phyloP scores from a whole-genome alignment of 805 yeast species.

The Candida berthetii region DNA sequence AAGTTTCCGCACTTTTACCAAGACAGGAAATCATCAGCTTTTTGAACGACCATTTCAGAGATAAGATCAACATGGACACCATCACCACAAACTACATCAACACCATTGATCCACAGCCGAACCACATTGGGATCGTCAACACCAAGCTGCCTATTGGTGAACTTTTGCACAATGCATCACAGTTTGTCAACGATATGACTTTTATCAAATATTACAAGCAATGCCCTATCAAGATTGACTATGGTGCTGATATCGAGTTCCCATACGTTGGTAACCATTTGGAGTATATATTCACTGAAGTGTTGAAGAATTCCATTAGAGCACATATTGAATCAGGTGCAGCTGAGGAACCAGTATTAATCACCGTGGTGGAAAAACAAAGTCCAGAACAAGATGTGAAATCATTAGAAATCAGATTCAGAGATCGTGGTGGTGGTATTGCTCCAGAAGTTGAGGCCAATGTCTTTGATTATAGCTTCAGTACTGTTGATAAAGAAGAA shows the following conservation, averaged over 20 bases:
- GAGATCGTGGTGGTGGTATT: constrained; percentile 91
- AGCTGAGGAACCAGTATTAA: constrained; percentile 33
- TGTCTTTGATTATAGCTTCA: constrained; percentile 81
- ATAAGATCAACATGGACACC: constrained; percentile 81
- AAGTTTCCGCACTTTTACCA: constrained; percentile 43
- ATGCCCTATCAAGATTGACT: constrained; percentile 53
- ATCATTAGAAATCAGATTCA: constrained; percentile 58
- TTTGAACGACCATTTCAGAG: constrained; percentile 70
- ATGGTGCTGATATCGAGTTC: constrained; percentile 50
- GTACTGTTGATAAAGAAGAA: constrained; percentile 62
- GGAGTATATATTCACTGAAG: constrained; percentile 82
- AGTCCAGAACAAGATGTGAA: constrained; percentile 15
- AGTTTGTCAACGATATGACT: constrained; percentile 78
- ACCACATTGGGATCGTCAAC: constrained; percentile 62
- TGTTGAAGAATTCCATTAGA: constrained; percentile 80
- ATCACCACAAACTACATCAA: constrained; percentile 81
- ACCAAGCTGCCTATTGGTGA: constrained; percentile 58
- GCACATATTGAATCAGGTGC: constrained; percentile 73
- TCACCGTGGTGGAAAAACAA: constrained; percentile 34
- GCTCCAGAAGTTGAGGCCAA: constrained; percentile 56
- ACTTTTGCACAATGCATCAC: constrained; percentile 57
- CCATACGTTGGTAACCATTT: constrained; percentile 86
- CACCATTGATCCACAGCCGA: constrained; percentile 42
- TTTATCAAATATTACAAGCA: constrained; percentile 76
- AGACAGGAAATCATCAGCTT: constrained; percentile 50